These are phyloP conservation scores for Yamadazyma conglobata DNA, from an alignment of 1,139 yeast genomes.

Conservation along the genomic window DNA sequence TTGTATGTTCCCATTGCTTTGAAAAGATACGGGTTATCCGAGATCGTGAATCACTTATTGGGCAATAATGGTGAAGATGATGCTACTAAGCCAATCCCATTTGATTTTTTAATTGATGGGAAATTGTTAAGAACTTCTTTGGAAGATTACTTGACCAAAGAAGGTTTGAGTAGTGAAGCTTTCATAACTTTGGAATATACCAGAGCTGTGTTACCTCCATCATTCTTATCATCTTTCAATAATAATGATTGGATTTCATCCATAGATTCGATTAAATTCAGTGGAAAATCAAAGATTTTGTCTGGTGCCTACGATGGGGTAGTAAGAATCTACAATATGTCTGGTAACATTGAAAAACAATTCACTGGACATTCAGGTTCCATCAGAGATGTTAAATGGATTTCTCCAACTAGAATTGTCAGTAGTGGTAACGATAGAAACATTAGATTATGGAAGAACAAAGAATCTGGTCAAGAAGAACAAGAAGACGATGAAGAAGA, in stretches of 20 bases:
- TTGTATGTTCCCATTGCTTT: slow-evolving; percentile 81
- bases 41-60: slow-evolving; percentile 86
- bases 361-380: slow-evolving; percentile 87
- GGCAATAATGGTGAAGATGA: slow-evolving; percentile 26
- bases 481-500: slow-evolving; percentile 29
- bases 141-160: slow-evolving; percentile 69
- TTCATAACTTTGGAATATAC: slow-evolving; percentile 83
- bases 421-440: slow-evolving; percentile 89
- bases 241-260: slow-evolving; percentile 97
- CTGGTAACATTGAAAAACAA: slow-evolving; percentile 82
- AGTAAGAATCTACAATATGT: slow-evolving; percentile 81
- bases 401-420: slow-evolving; percentile 69
- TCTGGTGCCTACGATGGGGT: slow-evolving; percentile 95
- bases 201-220: slow-evolving; percentile 89
- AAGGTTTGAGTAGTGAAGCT: slow-evolving; percentile 83
- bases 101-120: slow-evolving; percentile 89
- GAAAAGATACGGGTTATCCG: slow-evolving; percentile 89
- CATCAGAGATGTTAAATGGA: slow-evolving; percentile 76
- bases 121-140: slow-evolving; percentile 72
- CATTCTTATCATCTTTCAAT: slow-evolving; percentile 79
- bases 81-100: slow-evolving; percentile 70
- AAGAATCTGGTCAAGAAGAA: slow-evolving; percentile 22
- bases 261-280: slow-evolving; percentile 47
- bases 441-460: slow-evolving; percentile 81
- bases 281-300: slow-evolving; percentile 52